Evolutionary conservation across 352 stramenopile species (phyloP).

Genomic region (Phytophthora crassamura): DNA sequence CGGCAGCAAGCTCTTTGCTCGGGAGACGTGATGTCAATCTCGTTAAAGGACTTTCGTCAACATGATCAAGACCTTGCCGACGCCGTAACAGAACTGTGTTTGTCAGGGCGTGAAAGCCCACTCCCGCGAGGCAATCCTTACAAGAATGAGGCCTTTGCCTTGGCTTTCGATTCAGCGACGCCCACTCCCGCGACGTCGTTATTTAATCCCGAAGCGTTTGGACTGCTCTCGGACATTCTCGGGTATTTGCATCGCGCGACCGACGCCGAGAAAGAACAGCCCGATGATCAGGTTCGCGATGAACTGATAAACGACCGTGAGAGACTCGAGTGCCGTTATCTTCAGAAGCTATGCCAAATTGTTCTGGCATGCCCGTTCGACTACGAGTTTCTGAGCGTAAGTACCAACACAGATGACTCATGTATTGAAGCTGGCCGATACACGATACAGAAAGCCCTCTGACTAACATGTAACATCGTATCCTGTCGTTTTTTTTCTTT

Average conservation of each 20-base stretch:
- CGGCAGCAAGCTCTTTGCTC: conserved; percentile 16
- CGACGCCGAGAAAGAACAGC: conserved; percentile 16
- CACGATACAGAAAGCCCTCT: background rate
- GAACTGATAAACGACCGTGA: conserved; percentile 18
- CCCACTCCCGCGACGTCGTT: conserved; percentile 25
- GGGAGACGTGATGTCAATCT: background rate
- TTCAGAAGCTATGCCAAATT: conserved; percentile 60
- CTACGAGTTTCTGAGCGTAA: conserved; percentile 63
- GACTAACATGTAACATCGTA: conserved; percentile 1
- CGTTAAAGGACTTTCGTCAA: background rate
- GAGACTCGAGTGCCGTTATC: conserved; percentile 51
- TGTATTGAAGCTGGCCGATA: background rate
- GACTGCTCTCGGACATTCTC: conserved; percentile 51
- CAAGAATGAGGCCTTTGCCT: conserved; percentile 50
- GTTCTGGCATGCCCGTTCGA: conserved; percentile 51
- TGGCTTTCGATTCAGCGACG: conserved; percentile 19
- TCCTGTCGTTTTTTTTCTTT: background rate
- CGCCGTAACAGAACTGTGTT: conserved; percentile 47
- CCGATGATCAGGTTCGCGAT: conserved; percentile 4
- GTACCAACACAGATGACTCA: conserved; percentile 13
- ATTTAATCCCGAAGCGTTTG: conserved; percentile 65
- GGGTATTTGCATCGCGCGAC: conserved; percentile 42
- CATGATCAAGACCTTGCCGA: conserved; percentile 39
- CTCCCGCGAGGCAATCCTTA: conserved; percentile 19
- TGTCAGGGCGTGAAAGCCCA: conserved; percentile 47